Percentiles rank a stretch among this genome's conserved stretches.
Conservation (phyloP, 495 filamentous ascomycete genomes). For the Trichocladium uniseriatum region DNA sequence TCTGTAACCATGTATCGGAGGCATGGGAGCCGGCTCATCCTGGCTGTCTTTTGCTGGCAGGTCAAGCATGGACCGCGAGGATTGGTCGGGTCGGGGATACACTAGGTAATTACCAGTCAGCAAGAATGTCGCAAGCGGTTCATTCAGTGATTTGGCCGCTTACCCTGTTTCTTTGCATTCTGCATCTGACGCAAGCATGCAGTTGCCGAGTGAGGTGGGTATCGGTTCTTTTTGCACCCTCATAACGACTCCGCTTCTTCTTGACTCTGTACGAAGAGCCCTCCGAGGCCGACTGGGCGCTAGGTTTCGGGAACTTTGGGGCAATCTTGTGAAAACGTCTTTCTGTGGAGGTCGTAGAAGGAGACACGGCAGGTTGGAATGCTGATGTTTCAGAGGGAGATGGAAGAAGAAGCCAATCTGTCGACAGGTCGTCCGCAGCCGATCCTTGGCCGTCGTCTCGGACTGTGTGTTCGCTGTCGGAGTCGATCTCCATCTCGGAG, state of each 20-base stretch:
- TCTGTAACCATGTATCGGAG: slow-evolving; percentile 35
- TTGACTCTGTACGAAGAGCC: slow-evolving; percentile 9
- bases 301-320: slow-evolving; percentile 9
- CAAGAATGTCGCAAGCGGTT: too few relatives aligned
- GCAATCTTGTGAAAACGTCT: slow-evolving; percentile 17
- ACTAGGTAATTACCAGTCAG: slow-evolving; percentile 21
- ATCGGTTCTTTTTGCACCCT: slow-evolving; percentile 20
- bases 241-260: slow-evolving; percentile 26
- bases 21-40: slow-evolving; percentile 31
- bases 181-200: slow-evolving; percentile 29
- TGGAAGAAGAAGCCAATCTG: slow-evolving; percentile 20
- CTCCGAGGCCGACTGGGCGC: slow-evolving; percentile 9
- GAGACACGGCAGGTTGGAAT: slow-evolving; percentile 7
- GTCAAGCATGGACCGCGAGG: slow-evolving; percentile 27
- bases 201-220: slow-evolving; percentile 27
- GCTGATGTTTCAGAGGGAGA: slow-evolving; percentile 10
- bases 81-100: slow-evolving; percentile 27
- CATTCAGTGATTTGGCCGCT: too few relatives aligned
- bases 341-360: slow-evolving; percentile 6
- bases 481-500: slow-evolving; percentile 8
- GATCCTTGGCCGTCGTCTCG: slow-evolving; percentile 1
- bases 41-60: slow-evolving; percentile 24
- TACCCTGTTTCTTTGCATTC: slow-evolving; percentile 32
- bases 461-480: slow-evolving; percentile 1
- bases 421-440: slow-evolving; percentile 8